Base-by-base conservation (phyloP, 2,329 filamentous ascomycete species). In the Trichophyton equinum region DNA sequence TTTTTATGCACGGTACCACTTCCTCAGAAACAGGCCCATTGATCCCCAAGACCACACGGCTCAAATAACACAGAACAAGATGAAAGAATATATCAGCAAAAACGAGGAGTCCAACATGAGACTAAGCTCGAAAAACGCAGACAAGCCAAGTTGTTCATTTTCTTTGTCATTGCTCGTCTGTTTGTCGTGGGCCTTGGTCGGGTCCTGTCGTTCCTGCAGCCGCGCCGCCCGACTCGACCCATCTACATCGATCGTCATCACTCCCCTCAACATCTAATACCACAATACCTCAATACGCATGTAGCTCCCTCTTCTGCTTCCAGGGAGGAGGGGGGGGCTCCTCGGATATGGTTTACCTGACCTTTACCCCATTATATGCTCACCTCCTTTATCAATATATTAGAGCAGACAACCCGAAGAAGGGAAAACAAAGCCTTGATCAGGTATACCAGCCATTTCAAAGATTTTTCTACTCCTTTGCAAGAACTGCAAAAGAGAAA, bases 101-200 rank as follows among this genome's bases (percentile, higher is more conserved):
- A 55, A 27, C 13, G 25, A 55, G n/a, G 25, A 36, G 30, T 18
- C 30, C n/a, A 27, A 55, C 27, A 55, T 55, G 51, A 55, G 51
- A 55, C 33, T n/a, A n/a, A 33, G 46, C 4, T 55, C 27, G 51
- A 55, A 36, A 55, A 36, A 11, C 30, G 1, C 51, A 33, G 51
- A 30, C 51, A 27, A 55, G 51, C 33, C 18, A 36, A 36, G 33
- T 13, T 1, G 33, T 18, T 25, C 27, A n/a, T 36, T 55, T 55
- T 55, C 51, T 55, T 55, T 55, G 51, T 55, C 51, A 55, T 6
- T 13, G 2, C 22, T 53, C 22, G 18, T 38, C 51, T 55, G 51
- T 55, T 55, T 55, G 51, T 55, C 46, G 46, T 51, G 46, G 46
- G 46, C 46, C 20, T 27, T 15, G n/a, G n/a, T 55, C 51, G 51